Evolutionary conservation across 106 monocot species (phyloP).

Genomic region (Apostasia shenzhenica): DNA sequence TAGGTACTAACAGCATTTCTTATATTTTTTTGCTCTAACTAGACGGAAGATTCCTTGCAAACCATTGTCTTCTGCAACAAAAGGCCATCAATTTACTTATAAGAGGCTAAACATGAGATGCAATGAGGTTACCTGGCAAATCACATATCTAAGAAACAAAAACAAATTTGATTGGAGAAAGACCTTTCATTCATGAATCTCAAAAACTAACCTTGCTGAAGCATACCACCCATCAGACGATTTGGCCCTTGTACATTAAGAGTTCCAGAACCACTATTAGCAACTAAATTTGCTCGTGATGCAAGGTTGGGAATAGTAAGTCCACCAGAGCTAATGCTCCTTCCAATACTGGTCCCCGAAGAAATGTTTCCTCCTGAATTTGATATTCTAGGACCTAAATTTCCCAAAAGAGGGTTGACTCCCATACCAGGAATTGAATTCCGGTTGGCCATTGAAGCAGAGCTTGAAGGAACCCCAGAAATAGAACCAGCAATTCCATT

Average conservation of each 20-base stretch:
- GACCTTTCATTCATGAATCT: too few relatives aligned
- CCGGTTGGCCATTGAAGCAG: conserved; percentile 41
- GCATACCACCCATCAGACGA: conserved; percentile 70
- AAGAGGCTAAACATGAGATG: too few relatives aligned
- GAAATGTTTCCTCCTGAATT: conserved; percentile 58
- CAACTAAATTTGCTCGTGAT: conserved; percentile 62
- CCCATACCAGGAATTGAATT: conserved; percentile 54
- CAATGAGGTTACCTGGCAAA: too few relatives aligned
- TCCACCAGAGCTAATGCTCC: conserved; percentile 64
- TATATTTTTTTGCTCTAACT: too few relatives aligned
- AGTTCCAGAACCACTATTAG: conserved; percentile 50
- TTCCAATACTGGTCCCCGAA: conserved; percentile 47
- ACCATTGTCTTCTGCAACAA: too few relatives aligned
- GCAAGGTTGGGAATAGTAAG: conserved; percentile 54
- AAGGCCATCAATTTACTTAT: too few relatives aligned
- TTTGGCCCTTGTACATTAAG: conserved; percentile 64
- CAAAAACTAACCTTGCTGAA: conserved; percentile 65
- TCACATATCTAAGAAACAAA: too few relatives aligned
- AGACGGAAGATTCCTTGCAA: too few relatives aligned
- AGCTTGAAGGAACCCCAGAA: conserved; percentile 59
- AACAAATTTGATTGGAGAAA: too few relatives aligned
- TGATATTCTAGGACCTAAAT: conserved; percentile 54
- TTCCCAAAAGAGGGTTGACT: conserved; percentile 54
- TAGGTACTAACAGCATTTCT: too few relatives aligned
- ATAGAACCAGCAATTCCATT: conserved; percentile 72